A percentile compares a stretch with the other conserved stretches of the same genome.
phyloP scores from a whole-genome alignment of 768 basidiomycete species.

The Pulveroboletus frians region DNA sequence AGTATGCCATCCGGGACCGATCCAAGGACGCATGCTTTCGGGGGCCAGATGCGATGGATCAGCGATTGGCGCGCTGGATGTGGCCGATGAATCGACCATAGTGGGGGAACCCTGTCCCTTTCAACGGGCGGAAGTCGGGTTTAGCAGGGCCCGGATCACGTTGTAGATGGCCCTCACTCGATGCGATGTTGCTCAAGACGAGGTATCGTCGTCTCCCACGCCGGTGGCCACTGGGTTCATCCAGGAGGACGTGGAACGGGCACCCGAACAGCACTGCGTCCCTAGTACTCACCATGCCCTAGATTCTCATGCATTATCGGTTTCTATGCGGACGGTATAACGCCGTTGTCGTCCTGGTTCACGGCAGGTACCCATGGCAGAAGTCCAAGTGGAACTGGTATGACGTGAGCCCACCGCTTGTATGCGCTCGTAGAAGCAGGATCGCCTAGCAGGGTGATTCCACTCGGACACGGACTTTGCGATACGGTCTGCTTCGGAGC shows the following conservation, averaged over 20 bases:
- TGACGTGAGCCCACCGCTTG: no score
- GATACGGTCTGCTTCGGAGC: neutral
- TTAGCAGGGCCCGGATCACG: no score
- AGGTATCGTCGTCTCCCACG: neutral
- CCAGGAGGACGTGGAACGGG: neutral
- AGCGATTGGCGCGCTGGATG: conserved; percentile 30
- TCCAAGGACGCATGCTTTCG: conserved; percentile 16
- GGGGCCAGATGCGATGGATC: conserved; percentile 24
- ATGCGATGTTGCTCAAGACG: neutral
- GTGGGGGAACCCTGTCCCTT: conserved; percentile 12
- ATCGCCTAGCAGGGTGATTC: conserved; percentile 10
- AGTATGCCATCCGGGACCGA: no score
- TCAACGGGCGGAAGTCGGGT: conserved; percentile 18
- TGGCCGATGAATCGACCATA: conserved; percentile 24
- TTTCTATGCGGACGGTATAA: neutral
- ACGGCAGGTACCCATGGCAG: no score
- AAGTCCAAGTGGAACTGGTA: no score
- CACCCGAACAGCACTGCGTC: conserved; percentile 13
- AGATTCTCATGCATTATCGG: conserved; percentile 5
- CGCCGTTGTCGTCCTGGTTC: no score
- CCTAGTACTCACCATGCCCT: no score
- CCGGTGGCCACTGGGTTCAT: conserved; percentile 3
- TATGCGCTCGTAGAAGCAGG: neutral
- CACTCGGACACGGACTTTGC: neutral
- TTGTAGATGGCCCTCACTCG: no score